These are phyloP conservation scores for Daldinia loculata DNA, from an alignment of 495 filamentous ascomycete genomes.

Conservation along the genomic window DNA sequence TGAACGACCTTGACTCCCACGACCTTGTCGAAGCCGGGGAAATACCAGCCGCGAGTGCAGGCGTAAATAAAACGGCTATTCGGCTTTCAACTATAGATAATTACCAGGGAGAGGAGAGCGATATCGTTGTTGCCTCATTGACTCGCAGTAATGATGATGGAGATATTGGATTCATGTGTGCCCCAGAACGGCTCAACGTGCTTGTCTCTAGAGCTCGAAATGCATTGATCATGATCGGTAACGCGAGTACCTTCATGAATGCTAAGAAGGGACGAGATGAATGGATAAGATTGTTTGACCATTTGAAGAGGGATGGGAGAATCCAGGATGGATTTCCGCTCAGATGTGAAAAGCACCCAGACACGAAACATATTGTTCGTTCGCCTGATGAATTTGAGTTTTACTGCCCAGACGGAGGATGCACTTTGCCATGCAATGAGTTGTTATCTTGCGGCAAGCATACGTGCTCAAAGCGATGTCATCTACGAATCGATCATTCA, in stretches of 20 bases:
- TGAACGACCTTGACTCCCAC: conserved; percentile 75
- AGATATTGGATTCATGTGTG: conserved; percentile 79
- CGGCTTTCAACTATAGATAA: conserved; percentile 78
- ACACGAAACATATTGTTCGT: conserved; percentile 40
- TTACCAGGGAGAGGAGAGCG: conserved; percentile 82
- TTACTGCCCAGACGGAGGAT: conserved; percentile 78
- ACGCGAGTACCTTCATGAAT: conserved; percentile 70
- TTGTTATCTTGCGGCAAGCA: conserved; percentile 70
- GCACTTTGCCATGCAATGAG: conserved; percentile 64
- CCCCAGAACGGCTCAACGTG: conserved; percentile 75
- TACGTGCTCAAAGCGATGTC: conserved; percentile 68
- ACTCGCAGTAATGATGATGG: conserved; percentile 70
- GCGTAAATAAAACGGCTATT: conserved; percentile 60
- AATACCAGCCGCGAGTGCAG: conserved; percentile 62
- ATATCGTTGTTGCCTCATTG: conserved; percentile 74
- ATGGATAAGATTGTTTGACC: conserved; percentile 68
- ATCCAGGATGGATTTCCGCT: conserved; percentile 77
- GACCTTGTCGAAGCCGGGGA: conserved; percentile 75
- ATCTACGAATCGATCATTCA: conserved; percentile 72
- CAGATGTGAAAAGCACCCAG: conserved; percentile 71
- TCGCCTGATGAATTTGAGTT: conserved; percentile 65
- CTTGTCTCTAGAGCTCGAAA: conserved; percentile 75
- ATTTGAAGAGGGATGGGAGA: conserved; percentile 61
- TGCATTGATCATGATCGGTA: conserved; percentile 75
- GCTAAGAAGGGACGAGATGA: conserved; percentile 66